Percentiles rank a stretch among this genome's conserved stretches.
Conservation (phyloP, 2,329 filamentous ascomycete species). For the Trichoderma sp. region DNA sequence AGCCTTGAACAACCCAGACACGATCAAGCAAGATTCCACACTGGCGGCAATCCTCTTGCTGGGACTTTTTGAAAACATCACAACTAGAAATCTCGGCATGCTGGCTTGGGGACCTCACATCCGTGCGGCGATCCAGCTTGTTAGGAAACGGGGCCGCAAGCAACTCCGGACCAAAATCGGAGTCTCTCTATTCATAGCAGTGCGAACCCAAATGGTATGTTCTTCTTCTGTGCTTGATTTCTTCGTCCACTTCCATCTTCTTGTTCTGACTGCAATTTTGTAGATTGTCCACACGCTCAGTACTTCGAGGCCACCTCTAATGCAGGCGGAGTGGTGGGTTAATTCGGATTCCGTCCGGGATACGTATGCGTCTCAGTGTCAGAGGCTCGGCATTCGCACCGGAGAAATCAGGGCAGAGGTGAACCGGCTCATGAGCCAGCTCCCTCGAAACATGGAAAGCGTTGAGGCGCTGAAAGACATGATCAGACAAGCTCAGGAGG, state of each 20-base stretch:
- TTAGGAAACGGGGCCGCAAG: constrained; percentile 54
- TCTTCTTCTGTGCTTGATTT: background rate
- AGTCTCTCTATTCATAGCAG: constrained; percentile 54
- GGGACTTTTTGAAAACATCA: constrained; percentile 60
- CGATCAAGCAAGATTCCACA: constrained; percentile 53
- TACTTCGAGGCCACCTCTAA: constrained; percentile 48
- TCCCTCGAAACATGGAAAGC: constrained; percentile 47
- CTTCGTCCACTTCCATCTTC: background rate
- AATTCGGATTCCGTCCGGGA: constrained; percentile 48
- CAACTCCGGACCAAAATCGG: constrained; percentile 53
- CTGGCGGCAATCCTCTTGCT: constrained; percentile 58
- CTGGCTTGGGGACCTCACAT: constrained; percentile 61
- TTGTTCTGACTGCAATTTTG: background rate
- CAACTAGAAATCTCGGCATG: constrained; percentile 51
- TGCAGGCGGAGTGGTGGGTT: constrained; percentile 60
- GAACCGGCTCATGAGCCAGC: constrained; percentile 46
- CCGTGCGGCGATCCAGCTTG: constrained; percentile 61
- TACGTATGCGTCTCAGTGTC: constrained; percentile 45
- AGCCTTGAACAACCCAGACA: constrained; percentile 50
- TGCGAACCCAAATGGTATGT: constrained; percentile 58
- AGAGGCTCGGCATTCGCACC: constrained; percentile 51
- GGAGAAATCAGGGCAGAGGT: constrained; percentile 55
- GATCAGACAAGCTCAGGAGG: constrained; percentile 48
- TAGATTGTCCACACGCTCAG: constrained; percentile 57
- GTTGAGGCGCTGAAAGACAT: constrained; percentile 50